These are phyloP conservation scores for Globisporangium nagaii DNA, from an alignment of 352 stramenopile species.

Conservation along the genomic window DNA sequence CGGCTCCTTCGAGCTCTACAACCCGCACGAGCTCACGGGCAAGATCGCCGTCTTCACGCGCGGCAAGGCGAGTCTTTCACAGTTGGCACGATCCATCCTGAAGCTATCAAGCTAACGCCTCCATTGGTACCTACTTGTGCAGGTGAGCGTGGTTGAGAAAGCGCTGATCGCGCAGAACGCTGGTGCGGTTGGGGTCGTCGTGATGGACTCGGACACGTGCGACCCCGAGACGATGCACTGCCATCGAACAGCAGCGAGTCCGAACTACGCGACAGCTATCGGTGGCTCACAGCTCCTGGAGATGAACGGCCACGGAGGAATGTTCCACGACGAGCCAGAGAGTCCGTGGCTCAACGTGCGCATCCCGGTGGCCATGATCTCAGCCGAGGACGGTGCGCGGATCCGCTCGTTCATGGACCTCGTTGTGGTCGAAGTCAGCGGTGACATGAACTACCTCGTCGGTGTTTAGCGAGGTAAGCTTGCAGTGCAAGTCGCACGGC, in stretches of 20 bases:
- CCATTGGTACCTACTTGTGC: too few relatives aligned
- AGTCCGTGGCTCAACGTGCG: constrained; percentile 5
- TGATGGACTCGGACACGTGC: constrained; percentile 9
- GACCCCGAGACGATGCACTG: constrained; percentile 11
- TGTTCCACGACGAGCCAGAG: constrained; percentile 2
- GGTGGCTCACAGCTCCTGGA: too few relatives aligned
- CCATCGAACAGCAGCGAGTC: not conserved
- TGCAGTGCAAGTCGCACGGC: not conserved
- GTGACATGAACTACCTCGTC: constrained; percentile 9
- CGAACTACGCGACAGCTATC: too few relatives aligned
- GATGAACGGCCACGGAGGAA: too few relatives aligned
- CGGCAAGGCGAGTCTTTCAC: not conserved
- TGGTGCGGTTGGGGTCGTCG: constrained; percentile 4
- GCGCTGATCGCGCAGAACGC: constrained; percentile 6
- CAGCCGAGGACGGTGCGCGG: not conserved
- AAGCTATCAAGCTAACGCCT: too few relatives aligned
- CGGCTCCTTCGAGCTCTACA: constrained; percentile 10
- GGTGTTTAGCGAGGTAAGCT: constrained; percentile 6
- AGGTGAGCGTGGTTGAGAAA: constrained; percentile 11
- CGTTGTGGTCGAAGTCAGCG: constrained; percentile 7
- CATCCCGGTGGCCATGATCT: constrained; percentile 12
- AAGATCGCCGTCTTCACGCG: constrained; percentile 13
- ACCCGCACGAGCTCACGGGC: constrained; percentile 9
- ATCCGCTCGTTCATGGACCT: constrained; percentile 11
- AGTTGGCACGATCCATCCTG: too few relatives aligned